These are phyloP conservation scores for Podaxis rugospora DNA, from an alignment of 768 basidiomycete genomes.

Conservation along the genomic window DNA sequence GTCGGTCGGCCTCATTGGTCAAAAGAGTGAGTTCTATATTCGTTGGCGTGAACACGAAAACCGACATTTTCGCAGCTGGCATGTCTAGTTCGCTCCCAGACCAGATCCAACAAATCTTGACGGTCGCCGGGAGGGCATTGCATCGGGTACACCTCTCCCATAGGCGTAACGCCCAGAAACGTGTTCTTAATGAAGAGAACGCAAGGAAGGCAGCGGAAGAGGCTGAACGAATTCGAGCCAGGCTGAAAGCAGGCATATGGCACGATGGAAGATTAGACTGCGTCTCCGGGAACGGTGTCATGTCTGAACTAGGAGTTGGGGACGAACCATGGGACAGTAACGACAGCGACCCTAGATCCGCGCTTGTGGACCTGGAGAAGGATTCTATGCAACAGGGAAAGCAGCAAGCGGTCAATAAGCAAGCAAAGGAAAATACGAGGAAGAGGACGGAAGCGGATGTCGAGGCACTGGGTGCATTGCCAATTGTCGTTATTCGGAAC, in stretches of 20 bases:
- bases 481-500: constrained; percentile 84
- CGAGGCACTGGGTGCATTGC: constrained; percentile 58
- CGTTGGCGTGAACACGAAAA: not conserved
- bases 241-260: constrained; percentile 64
- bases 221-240: constrained; percentile 35
- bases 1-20: constrained; percentile 89
- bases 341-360: constrained; percentile 13
- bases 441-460: constrained; percentile 31
- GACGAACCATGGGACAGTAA: constrained; percentile 51
- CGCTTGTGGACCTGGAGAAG: not conserved
- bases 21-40: constrained; percentile 59
- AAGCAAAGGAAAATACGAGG: constrained; percentile 5
- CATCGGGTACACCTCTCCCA: constrained; percentile 55
- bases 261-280: constrained; percentile 87
- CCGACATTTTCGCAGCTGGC: constrained; percentile 53
- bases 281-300: constrained; percentile 81
- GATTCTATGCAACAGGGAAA: not conserved
- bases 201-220: constrained; percentile 32
- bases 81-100: constrained; percentile 74
- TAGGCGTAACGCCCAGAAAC: constrained; percentile 34
- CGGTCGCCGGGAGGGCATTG: constrained; percentile 70
- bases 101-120: constrained; percentile 81
- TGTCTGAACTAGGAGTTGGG: constrained; percentile 82
- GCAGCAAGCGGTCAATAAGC: not conserved
- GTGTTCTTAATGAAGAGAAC: constrained; percentile 31